These are phyloP conservation scores for Aureobasidium lini DNA, from an alignment of 2,329 filamentous ascomycete genomes.

Conservation along the genomic window DNA sequence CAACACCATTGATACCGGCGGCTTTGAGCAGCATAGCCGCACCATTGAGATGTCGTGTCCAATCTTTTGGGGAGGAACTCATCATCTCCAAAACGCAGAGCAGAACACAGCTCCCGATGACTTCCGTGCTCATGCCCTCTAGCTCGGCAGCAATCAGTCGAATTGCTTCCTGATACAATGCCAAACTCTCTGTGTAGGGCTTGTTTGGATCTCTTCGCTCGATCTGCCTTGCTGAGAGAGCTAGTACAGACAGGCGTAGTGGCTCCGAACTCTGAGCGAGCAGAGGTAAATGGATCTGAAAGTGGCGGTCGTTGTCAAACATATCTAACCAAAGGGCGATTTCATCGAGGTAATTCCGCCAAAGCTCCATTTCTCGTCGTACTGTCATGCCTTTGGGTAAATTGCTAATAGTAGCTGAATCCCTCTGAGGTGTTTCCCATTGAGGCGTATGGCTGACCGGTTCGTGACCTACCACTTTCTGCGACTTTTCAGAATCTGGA, in stretches of 20 bases:
- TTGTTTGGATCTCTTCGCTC: slow-evolving; percentile 42
- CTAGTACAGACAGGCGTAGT: slow-evolving; percentile 45
- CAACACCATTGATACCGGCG: slow-evolving; percentile 44
- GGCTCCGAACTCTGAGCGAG: slow-evolving; percentile 41
- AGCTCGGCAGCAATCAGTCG: slow-evolving; percentile 36
- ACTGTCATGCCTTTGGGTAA: slow-evolving; percentile 22
- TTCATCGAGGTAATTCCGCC: slow-evolving; percentile 43
- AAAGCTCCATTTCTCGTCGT: slow-evolving; percentile 25
- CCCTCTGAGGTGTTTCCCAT: background rate
- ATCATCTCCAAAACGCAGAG: slow-evolving; percentile 44
- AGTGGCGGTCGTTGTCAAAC: slow-evolving; percentile 47
- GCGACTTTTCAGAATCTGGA: slow-evolving; percentile 17
- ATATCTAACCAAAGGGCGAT: slow-evolving; percentile 53
- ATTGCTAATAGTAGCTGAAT: slow-evolving; percentile 19
- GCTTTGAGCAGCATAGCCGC: slow-evolving; percentile 48
- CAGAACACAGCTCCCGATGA: slow-evolving; percentile 42
- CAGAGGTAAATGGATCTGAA: slow-evolving; percentile 45
- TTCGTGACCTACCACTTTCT: background rate
- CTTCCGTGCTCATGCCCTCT: slow-evolving; percentile 37
- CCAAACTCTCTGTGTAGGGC: slow-evolving; percentile 43
- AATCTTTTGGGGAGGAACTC: slow-evolving; percentile 43
- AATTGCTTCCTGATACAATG: slow-evolving; percentile 48
- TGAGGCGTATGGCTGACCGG: background rate
- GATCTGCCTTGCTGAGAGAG: slow-evolving; percentile 47
- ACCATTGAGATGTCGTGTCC: slow-evolving; percentile 50